Evolutionary conservation across 176 grass and related monocot species (phyloP).

Genomic region (Rhipidocladum racemiflorum): DNA sequence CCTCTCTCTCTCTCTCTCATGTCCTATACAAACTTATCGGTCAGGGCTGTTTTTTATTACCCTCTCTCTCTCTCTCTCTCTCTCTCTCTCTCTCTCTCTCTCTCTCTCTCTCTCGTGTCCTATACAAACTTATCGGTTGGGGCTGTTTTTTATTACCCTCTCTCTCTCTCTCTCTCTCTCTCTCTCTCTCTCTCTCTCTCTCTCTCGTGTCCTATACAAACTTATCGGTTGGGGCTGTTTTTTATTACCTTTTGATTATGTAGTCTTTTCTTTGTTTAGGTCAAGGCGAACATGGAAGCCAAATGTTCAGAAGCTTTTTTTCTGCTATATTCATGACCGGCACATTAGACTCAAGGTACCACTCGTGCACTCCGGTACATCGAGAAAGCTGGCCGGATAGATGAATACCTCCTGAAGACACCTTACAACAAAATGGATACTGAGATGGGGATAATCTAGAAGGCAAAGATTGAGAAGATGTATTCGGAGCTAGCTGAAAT

Average conservation of each 20-base stretch:
- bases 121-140: too few species aligned
- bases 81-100: too few species aligned
- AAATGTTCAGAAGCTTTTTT: slow-evolving; percentile 95
- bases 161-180: too few species aligned
- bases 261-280: slow-evolving; percentile 44
- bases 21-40: too few species aligned
- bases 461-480: slow-evolving; percentile 90
- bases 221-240: not conserved
- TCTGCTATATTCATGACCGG: slow-evolving; percentile 87
- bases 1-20: too few species aligned
- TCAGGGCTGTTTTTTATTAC: too few species aligned
- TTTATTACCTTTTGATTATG: not conserved
- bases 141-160: too few species aligned
- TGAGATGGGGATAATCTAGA: slow-evolving; percentile 80
- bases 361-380: slow-evolving; percentile 93
- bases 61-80: too few species aligned
- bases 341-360: slow-evolving; percentile 84
- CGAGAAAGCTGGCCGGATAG: slow-evolving; percentile 95
- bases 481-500: slow-evolving; percentile 66
- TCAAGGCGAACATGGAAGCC: slow-evolving; percentile 90
- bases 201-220: not conserved
- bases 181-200: too few species aligned
- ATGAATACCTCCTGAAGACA: slow-evolving; percentile 93
- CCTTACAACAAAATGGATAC: slow-evolving; percentile 91
- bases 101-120: too few species aligned